These are phyloP conservation scores for Xylariaceae sp. DNA, from an alignment of 2,329 filamentous ascomycete genomes.

Conservation along the genomic window DNA sequence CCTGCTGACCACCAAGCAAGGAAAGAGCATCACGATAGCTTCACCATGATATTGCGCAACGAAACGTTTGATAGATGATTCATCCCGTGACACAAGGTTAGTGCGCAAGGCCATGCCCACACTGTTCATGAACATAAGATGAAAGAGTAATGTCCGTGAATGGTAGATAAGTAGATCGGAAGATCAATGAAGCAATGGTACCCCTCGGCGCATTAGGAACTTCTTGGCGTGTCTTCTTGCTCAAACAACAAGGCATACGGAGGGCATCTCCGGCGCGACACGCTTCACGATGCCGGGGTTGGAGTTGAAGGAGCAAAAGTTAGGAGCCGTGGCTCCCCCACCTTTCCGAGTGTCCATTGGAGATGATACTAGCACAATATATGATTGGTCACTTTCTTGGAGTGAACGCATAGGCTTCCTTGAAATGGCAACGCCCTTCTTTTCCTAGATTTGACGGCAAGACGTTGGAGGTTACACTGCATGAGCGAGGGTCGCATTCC, in stretches of 20 bases:
- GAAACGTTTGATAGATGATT: too few relatives aligned
- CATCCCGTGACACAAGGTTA: too few relatives aligned
- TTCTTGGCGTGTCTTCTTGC: not conserved
- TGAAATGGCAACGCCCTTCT: constrained; percentile 12
- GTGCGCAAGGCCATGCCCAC: too few relatives aligned
- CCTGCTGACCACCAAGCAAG: constrained; percentile 15
- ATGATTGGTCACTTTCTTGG: not conserved
- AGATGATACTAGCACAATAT: constrained; percentile 3
- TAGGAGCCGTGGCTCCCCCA: constrained; percentile 13
- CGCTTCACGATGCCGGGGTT: not conserved
- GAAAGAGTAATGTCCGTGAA: too few relatives aligned
- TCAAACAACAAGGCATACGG: not conserved
- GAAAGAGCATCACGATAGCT: too few relatives aligned
- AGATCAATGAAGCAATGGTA: too few relatives aligned
- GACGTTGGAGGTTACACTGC: constrained; percentile 12
- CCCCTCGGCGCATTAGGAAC: too few relatives aligned
- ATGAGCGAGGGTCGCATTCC: too few relatives aligned
- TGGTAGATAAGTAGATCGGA: too few relatives aligned
- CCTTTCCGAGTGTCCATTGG: constrained; percentile 8
- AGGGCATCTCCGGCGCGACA: not conserved
- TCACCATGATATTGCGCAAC: too few relatives aligned
- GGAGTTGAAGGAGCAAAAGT: constrained; percentile 1
- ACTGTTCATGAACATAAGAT: too few relatives aligned
- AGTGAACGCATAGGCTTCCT: constrained; percentile 13
- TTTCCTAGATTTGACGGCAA: constrained; percentile 13